Evolutionary conservation across 306 rosid genomes (phyloP), one percentile per base, ranked within the genome.

Genomic region (Malus orientalis): DNA sequence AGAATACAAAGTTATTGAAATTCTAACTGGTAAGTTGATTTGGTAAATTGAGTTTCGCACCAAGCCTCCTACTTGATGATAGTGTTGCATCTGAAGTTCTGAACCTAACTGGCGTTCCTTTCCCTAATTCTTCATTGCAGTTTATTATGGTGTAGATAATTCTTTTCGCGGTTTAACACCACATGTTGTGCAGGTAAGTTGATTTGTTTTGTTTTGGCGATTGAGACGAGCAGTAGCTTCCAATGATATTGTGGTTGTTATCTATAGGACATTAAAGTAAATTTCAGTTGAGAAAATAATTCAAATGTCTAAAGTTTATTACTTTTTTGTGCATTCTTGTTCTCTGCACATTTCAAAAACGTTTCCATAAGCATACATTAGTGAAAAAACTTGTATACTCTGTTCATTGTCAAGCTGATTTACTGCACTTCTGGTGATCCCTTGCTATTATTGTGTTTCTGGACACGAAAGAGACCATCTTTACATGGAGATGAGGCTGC

Each of bases 61-160:
- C 38, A 47, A 70, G 60, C 67, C 61, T 25, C 51, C 29, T 23
- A 72, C 70, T 68, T 62, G 55, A 44, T 62, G 69, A 44, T 45
- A 71, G 20, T 40, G 78, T 79, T 79, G 58, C 62, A 74, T 80
- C 32, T 79, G 67, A 49, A 74, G 59, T 81, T 76, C 27, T 79
- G 67, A 49, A 74, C 67, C 83, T 76, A 67, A 81, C 53, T 83
- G 70, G 64, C 49, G 42, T 62, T 65, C 32, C 29, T 73, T 20
- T 83, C 18, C 75, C 66, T 45, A 5, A 42, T 82, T 81, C 71
- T n/a, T 72, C 62, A 19, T 70, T 80, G 86, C 91, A 95, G 99
- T 78, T 78, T 89, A 95, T 79, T 92, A 95, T 82, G 97, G 96
- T 73, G 22, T 95, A 51, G 92, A 92, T 25, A 88, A 89, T 83